These are phyloP conservation scores for Cutaneotrichosporon sp. DNA, from an alignment of 1,284 basidiomycete species.

Conservation along the genomic window DNA sequence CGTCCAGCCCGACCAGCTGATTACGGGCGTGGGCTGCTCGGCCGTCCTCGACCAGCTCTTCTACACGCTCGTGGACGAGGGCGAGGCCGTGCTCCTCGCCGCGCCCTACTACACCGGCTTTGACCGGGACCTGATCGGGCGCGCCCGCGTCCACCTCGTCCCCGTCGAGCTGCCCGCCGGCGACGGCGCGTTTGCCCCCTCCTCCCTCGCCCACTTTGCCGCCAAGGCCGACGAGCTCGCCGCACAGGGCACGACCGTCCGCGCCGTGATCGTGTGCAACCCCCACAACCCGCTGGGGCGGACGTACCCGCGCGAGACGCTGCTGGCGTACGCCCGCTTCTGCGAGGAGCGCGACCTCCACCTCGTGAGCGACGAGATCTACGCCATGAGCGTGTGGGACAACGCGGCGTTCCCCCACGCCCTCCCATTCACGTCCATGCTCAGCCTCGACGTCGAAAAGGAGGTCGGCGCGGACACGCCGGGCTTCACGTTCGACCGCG, in stretches of 20 bases:
- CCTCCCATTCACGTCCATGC: conserved; percentile 51
- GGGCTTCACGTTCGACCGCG: conserved; percentile 47
- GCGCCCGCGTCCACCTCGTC: conserved; percentile 38
- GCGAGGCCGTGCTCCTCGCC: conserved; percentile 52
- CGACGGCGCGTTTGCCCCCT: conserved; percentile 36
- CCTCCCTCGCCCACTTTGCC: conserved; percentile 35
- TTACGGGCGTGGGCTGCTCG: conserved; percentile 48
- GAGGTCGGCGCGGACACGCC: conserved; percentile 34
- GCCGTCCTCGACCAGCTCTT: conserved; percentile 54
- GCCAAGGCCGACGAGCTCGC: conserved; percentile 33
- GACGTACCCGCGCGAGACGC: conserved; percentile 50
- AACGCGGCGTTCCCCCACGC: conserved; percentile 39
- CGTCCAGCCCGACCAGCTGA: conserved; percentile 45
- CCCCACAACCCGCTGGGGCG: conserved; percentile 56
- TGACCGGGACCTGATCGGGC: conserved; percentile 47
- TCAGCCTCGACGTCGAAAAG: conserved; percentile 51
- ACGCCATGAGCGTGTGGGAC: conserved; percentile 53
- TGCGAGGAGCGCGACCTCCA: conserved; percentile 55
- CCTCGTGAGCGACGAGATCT: conserved; percentile 56
- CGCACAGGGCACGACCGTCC: conserved; percentile 31
- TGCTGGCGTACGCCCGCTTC: conserved; percentile 54
- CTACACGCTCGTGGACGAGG: conserved; percentile 52
- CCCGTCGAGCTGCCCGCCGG: conserved; percentile 44
- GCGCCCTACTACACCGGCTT: conserved; percentile 52
- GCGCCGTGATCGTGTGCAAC: conserved; percentile 53